phyloP scores from a whole-genome alignment of 768 basidiomycete genomes.

The Mycena vulgaris region DNA sequence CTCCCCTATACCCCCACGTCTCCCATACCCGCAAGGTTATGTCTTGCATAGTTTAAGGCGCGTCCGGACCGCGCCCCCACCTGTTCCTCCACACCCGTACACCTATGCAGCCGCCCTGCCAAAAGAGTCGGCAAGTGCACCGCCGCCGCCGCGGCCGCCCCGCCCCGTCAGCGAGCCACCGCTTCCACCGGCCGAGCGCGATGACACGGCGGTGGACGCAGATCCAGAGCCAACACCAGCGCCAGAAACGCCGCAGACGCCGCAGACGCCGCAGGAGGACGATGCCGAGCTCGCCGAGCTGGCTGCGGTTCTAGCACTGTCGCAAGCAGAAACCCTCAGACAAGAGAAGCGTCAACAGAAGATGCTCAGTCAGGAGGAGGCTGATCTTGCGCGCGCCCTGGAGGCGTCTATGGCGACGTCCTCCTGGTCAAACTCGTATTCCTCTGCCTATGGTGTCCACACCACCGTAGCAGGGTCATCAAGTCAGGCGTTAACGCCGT shows the following conservation, averaged over 20 bases:
- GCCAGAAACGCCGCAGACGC: neutral
- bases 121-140: constrained; percentile 19
- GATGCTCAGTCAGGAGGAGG: constrained; percentile 68
- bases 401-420: constrained; percentile 60
- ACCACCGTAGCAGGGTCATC: constrained; percentile 43
- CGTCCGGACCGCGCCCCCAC: constrained; percentile 47
- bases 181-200: neutral
- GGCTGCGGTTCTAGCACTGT: constrained; percentile 63
- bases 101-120: neutral
- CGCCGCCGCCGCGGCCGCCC: constrained; percentile 44
- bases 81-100: constrained; percentile 30
- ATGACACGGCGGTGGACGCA: neutral
- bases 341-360: constrained; percentile 50
- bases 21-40: constrained; percentile 37
- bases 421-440: constrained; percentile 34
- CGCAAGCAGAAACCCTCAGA: constrained; percentile 58
- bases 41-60: constrained; percentile 29
- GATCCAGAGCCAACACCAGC: neutral
- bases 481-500: constrained; percentile 6
- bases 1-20: constrained; percentile 47
- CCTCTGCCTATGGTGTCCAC: constrained; percentile 29
- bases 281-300: constrained; percentile 51
- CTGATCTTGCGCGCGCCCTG: constrained; percentile 76
- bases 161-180: constrained; percentile 34
- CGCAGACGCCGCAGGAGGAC: constrained; percentile 47